Evolutionary conservation across 306 rosid genomes (phyloP).

Genomic region (Betula pendula): DNA sequence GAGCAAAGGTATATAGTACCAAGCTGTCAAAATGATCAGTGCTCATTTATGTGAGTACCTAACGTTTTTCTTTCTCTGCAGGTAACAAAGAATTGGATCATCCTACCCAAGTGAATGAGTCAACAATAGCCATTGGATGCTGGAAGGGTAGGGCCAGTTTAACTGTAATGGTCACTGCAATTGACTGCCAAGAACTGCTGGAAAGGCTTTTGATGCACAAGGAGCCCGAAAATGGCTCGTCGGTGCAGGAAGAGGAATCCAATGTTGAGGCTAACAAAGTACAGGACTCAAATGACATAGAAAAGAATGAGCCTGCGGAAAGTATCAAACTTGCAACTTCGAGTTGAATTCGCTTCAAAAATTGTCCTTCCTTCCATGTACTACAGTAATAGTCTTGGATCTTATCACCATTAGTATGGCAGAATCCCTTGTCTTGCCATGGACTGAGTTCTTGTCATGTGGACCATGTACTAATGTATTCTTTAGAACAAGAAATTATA

Average conservation of each 20-base stretch:
- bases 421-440: not conserved
- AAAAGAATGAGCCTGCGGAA: slow-evolving; percentile 25
- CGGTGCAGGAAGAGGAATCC: slow-evolving; percentile 27
- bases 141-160: slow-evolving; percentile 91
- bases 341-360: slow-evolving; percentile 3
- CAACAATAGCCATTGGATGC: slow-evolving; percentile 95
- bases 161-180: slow-evolving; percentile 79
- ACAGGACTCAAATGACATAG: slow-evolving; percentile 30
- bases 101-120: slow-evolving; percentile 56
- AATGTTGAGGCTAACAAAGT: slow-evolving; percentile 31
- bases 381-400: not conserved
- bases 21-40: slow-evolving; percentile 12
- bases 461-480: not conserved
- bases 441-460: not conserved
- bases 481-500: not conserved
- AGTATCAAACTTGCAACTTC: slow-evolving; percentile 3
- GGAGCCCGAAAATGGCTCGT: slow-evolving; percentile 43
- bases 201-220: slow-evolving; percentile 64
- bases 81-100: slow-evolving; percentile 37
- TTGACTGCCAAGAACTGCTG: slow-evolving; percentile 86
- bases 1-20: slow-evolving; percentile 54
- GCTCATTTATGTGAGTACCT: not conserved
- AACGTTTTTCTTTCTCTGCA: slow-evolving; percentile 33
- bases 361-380: not conserved
- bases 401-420: not conserved